Evolutionary conservation across 495 filamentous ascomycete species (phyloP).

Genomic region (Lepidopterella palustris): DNA sequence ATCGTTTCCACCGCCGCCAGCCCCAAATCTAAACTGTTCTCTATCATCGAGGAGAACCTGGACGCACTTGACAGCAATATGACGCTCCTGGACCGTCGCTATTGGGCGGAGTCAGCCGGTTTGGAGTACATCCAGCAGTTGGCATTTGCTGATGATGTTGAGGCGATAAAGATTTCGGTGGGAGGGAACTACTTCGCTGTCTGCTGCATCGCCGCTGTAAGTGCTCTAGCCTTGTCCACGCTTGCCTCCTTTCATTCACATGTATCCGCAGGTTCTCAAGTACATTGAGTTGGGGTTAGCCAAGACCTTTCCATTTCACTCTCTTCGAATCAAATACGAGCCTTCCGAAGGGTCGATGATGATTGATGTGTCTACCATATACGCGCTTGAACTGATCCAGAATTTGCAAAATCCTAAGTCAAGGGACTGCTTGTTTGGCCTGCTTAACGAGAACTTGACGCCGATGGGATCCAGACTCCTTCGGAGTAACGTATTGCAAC

Average conservation of each 20-base stretch:
- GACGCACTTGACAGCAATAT: conserved; percentile 46
- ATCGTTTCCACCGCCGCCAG: conserved; percentile 64
- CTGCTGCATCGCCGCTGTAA: conserved; percentile 81
- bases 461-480: conserved; percentile 82
- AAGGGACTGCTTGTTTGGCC: conserved; percentile 70
- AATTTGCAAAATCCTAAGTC: conserved; percentile 72
- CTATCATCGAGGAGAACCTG: conserved; percentile 66
- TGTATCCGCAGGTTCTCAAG: conserved; percentile 57
- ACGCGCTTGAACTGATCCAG: conserved; percentile 81
- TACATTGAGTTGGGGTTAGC: conserved; percentile 65
- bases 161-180: conserved; percentile 70
- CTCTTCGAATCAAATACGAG: conserved; percentile 77
- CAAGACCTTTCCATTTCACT: conserved; percentile 64
- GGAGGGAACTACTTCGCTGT: conserved; percentile 83
- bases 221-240: conserved; percentile 28
- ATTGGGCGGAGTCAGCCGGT: conserved; percentile 80
- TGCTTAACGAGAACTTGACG: conserved; percentile 78
- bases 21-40: conserved; percentile 66
- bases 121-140: conserved; percentile 73
- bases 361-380: conserved; percentile 80
- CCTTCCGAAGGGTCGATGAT: conserved; percentile 92
- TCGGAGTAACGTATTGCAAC: conserved; percentile 77
- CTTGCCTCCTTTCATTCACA: conserved; percentile 20
- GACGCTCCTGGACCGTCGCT: conserved; percentile 66
- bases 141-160: conserved; percentile 68